phyloP scores from a whole-genome alignment of 805 yeast genomes.

The Ogataea chonburiensis region DNA sequence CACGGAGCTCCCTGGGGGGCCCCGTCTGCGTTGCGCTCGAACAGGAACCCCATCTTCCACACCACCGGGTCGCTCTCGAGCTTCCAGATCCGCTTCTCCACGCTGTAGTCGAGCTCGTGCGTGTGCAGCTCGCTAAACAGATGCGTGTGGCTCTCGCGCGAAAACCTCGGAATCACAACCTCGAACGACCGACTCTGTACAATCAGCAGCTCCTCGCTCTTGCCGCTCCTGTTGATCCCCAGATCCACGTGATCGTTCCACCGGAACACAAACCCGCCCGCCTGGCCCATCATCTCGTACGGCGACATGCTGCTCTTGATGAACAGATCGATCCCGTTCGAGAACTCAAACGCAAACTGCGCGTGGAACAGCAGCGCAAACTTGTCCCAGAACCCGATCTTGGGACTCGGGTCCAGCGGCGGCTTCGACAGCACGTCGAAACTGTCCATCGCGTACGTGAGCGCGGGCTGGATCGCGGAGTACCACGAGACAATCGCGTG shows the following conservation, averaged over 20 bases:
- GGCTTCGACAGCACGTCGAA: slow-evolving; percentile 70
- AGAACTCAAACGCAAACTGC: slow-evolving; percentile 44
- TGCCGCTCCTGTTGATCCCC: slow-evolving; percentile 48
- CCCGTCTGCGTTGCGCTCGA: slow-evolving; percentile 57
- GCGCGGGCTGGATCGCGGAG: slow-evolving; percentile 58
- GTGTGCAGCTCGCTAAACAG: slow-evolving; percentile 13
- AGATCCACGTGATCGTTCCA: slow-evolving; percentile 58
- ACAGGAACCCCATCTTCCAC: slow-evolving; percentile 77
- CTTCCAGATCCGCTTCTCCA: slow-evolving; percentile 54
- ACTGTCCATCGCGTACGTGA: slow-evolving; percentile 59
- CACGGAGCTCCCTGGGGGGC: slow-evolving; percentile 36
- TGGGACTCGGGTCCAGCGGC: slow-evolving; percentile 61
- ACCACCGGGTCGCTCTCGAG: slow-evolving; percentile 59
- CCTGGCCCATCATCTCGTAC: slow-evolving; percentile 52
- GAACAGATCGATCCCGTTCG: slow-evolving; percentile 55
- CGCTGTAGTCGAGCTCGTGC: slow-evolving; percentile 38
- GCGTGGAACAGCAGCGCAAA: slow-evolving; percentile 56
- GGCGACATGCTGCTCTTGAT: slow-evolving; percentile 63
- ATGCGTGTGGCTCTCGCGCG: slow-evolving; percentile 32
- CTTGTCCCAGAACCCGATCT: slow-evolving; percentile 74
- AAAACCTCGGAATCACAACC: slow-evolving; percentile 54
- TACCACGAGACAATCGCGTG: slow-evolving; percentile 64
- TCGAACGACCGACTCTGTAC: slow-evolving; percentile 57
- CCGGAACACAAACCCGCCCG: slow-evolving; percentile 63
- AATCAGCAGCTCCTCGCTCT: slow-evolving; percentile 49